Evolutionary conservation across 495 filamentous ascomycete genomes (phyloP).

Genomic region (Apiosordaria backusii): DNA sequence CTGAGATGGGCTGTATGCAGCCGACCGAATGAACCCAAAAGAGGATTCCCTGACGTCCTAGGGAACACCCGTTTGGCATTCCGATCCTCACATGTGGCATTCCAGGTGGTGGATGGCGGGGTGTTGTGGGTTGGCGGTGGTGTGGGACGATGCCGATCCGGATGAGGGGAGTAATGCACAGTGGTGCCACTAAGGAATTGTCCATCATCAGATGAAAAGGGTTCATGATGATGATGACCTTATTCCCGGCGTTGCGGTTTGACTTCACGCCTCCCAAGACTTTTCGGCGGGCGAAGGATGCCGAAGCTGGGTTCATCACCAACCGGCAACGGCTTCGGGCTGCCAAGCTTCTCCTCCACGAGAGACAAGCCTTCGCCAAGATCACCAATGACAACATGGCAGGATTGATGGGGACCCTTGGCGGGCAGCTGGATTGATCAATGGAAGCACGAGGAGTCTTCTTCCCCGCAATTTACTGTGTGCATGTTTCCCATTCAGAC

Average conservation of each 20-base stretch:
- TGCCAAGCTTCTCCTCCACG: constrained; percentile 21
- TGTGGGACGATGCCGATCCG: background rate
- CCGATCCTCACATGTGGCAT: background rate
- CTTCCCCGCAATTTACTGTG: background rate
- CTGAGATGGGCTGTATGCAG: background rate
- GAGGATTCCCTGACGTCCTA: background rate
- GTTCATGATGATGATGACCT: background rate
- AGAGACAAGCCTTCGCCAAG: constrained; percentile 31
- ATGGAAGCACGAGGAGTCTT: background rate
- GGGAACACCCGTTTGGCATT: background rate
- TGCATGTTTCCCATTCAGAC: background rate
- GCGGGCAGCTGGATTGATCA: background rate
- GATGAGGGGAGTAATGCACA: background rate
- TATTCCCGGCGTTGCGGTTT: background rate
- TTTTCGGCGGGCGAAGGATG: background rate
- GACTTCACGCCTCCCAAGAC: background rate
- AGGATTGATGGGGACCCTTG: background rate
- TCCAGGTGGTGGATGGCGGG: background rate
- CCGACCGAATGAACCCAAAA: background rate
- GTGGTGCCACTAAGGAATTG: background rate
- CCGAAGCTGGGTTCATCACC: background rate
- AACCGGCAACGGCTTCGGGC: background rate
- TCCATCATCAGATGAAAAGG: background rate
- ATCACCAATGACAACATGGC: constrained; percentile 10
- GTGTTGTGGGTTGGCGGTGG: background rate